Base-by-base conservation (phyloP, 352 stramenopile species). In the Phytopythium chamaehyphon region DNA sequence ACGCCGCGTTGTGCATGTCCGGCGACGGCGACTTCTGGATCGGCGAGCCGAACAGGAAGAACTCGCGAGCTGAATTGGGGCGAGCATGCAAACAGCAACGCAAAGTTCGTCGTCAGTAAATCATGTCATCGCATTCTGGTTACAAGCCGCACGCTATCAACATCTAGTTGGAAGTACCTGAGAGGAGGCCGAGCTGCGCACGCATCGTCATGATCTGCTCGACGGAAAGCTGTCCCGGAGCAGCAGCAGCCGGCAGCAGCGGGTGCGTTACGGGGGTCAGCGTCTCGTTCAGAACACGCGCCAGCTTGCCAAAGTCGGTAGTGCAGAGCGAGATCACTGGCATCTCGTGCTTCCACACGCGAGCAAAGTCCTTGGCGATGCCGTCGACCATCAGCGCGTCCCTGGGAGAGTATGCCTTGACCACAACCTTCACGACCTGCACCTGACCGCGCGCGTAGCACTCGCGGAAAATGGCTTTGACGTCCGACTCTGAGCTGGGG, bases 181-280 rank as follows among this genome's bases (percentile, higher is more conserved):
- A 47, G 11, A 93, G 70, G 24, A 96, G 69, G 28, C 84, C 86
- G 57, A 96, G 76, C 47, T 93, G 76, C 47, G 79, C 66, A 56
- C 86, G 82, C 46, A 93, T 55, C 45, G 59, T 63, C 82, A 98
- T 96, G 57, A 99, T 98, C 66, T 98, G 85, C 33, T 79, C 76
- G 2, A 97, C 82, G 3, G 95, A 96, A 45, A 99, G 73, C 73
- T 99, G 96, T 19, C 97, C 97, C 1, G 97, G 97, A 5, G 96
- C 97, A 1, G 97, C 97, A 22, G 95, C 90, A 22, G 77, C 83
- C 21, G 96, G 93, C 15, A 99, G 73, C 36, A 87, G 73, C 50
- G 93, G 73, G 61, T 98, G 95, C 16, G 94, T 99, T 28, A 98
- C 95, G 3, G 97, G 97, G 43, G 95, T 99, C 48, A 98, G 97